A percentile compares a stretch with the other conserved stretches of the same genome.
Conservation (phyloP, 75 land plant genomes). For the Isoetes taiwanensis region DNA sequence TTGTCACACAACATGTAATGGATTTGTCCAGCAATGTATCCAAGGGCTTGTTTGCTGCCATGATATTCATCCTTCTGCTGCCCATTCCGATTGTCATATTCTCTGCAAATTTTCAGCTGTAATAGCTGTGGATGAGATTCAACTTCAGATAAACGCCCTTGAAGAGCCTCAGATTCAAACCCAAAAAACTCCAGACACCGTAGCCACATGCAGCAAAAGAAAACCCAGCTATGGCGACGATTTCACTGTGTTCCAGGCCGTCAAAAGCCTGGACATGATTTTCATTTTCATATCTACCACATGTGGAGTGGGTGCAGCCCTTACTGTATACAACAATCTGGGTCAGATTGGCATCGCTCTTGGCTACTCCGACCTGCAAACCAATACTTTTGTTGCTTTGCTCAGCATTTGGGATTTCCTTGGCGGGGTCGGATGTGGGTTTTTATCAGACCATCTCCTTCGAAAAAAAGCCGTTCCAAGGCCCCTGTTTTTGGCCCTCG, state of each 20-base stretch:
- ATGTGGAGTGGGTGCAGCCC: slow-evolving; percentile 1
- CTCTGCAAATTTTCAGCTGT: background rate
- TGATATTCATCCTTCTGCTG: background rate
- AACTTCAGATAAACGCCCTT: background rate
- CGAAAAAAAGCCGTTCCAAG: background rate
- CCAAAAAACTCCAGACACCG: background rate
- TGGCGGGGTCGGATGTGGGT: background rate
- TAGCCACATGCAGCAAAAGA: background rate
- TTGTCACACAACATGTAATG: background rate
- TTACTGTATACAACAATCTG: background rate
- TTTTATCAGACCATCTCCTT: background rate
- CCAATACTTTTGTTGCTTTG: background rate
- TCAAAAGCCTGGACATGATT: background rate
- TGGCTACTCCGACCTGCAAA: background rate
- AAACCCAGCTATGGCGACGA: background rate
- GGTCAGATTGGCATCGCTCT: background rate
- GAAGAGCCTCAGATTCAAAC: background rate
- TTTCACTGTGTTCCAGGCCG: background rate
- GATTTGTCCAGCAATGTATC: background rate
- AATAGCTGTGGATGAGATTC: background rate
- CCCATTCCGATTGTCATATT: background rate
- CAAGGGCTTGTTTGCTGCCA: background rate
- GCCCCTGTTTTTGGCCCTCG: background rate
- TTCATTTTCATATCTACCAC: background rate
- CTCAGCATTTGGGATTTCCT: slow-evolving; percentile 2